A percentile compares a stretch with the other conserved stretches of the same genome.
Evolutionary conservation across 768 basidiomycete species (phyloP).

Genomic region (Collybia nuda): DNA sequence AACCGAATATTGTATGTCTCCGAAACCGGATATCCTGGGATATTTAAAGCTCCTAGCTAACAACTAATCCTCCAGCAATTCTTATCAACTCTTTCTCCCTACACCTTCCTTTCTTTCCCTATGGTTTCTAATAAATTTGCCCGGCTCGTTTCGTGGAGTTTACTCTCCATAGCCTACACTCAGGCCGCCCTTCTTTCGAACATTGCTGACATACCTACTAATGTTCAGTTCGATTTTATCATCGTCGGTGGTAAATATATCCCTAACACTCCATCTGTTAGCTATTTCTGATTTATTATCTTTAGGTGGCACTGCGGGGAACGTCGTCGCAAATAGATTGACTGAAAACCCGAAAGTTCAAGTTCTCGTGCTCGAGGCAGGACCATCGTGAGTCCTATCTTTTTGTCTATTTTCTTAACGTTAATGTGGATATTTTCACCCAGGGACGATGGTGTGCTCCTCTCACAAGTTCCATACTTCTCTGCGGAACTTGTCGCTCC

Average conservation of each 20-base stretch:
- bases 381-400: slow-evolving; percentile 12
- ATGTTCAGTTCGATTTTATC: slow-evolving; percentile 18
- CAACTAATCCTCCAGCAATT: too few relatives aligned
- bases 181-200: slow-evolving; percentile 3
- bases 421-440: too few relatives aligned
- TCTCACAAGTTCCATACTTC: slow-evolving; percentile 13
- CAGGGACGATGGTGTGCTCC: too few relatives aligned
- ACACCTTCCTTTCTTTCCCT: too few relatives aligned
- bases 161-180: background rate
- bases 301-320: slow-evolving; percentile 22
- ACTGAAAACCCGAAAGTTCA: slow-evolving; percentile 11
- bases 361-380: slow-evolving; percentile 18
- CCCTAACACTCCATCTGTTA: too few relatives aligned
- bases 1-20: too few relatives aligned
- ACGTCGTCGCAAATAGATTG: slow-evolving; percentile 18
- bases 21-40: too few relatives aligned
- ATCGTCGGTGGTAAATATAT: slow-evolving; percentile 28
- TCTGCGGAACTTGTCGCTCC: slow-evolving; percentile 15
- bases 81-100: too few relatives aligned
- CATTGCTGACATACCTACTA: slow-evolving; percentile 9
- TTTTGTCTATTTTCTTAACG: background rate
- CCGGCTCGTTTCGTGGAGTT: slow-evolving; percentile 1
- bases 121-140: too few relatives aligned
- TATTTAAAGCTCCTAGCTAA: too few relatives aligned
- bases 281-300: too few relatives aligned